Percentiles rank a stretch among this genome's conserved stretches.
Conservation (phyloP, 441 rosid species). For the Euphorbia schlechtendalii region DNA sequence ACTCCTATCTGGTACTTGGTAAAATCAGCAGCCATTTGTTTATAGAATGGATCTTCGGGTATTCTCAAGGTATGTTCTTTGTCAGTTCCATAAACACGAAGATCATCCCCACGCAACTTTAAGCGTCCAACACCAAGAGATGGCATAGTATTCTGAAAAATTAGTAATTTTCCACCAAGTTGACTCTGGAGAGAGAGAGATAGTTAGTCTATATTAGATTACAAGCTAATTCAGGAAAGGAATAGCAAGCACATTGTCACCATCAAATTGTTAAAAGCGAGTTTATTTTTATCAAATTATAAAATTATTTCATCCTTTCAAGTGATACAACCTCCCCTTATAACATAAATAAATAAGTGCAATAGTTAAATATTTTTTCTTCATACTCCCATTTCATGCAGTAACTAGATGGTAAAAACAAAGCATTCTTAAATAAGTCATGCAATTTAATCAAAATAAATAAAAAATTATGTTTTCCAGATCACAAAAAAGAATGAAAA, state of each 20-base stretch:
- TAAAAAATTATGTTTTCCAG: background rate
- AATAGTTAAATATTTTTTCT: background rate
- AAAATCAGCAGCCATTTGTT: slow-evolving; percentile 99
- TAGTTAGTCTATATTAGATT: slow-evolving; percentile 9
- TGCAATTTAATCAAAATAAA: background rate
- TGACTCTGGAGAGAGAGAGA: slow-evolving; percentile 50
- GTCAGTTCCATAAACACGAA: slow-evolving; percentile 92
- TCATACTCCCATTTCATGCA: background rate
- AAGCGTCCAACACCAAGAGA: slow-evolving; percentile 95
- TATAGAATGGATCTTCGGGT: slow-evolving; percentile 91
- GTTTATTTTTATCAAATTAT: background rate
- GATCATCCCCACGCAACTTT: slow-evolving; percentile 97
- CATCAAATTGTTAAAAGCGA: slow-evolving; percentile 6
- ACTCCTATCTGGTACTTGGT: slow-evolving; percentile 93
- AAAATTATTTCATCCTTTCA: background rate
- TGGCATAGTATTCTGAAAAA: slow-evolving; percentile 88
- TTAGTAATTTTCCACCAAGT: slow-evolving; percentile 92
- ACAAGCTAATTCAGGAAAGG: slow-evolving; percentile 15
- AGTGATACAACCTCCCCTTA: background rate
- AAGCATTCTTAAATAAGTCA: background rate
- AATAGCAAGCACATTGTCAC: slow-evolving; percentile 10
- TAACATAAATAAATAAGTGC: background rate
- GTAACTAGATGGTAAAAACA: background rate
- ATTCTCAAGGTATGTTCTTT: slow-evolving; percentile 78
- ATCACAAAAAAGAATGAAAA: background rate